Percentiles rank a stretch among this genome's conserved stretches.
phyloP scores from a whole-genome alignment of 1,284 basidiomycete genomes.

The Ceratobasidium theobromae region DNA sequence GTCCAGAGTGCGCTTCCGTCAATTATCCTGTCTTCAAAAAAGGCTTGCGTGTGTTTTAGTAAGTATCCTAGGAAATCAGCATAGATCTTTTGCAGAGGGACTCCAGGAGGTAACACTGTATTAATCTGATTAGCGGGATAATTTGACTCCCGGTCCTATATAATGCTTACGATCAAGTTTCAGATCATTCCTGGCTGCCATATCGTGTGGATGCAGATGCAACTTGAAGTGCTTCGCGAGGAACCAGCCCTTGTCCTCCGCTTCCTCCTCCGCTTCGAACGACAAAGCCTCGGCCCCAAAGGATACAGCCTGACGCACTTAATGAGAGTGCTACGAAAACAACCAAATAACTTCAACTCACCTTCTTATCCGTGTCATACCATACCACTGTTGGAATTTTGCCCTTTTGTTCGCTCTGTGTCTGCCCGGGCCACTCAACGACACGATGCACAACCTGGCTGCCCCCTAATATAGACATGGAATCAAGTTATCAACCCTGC shows the following conservation, averaged over 20 bases:
- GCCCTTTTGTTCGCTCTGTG: not conserved
- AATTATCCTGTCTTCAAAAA: slow-evolving; percentile 16
- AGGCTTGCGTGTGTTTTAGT: slow-evolving; percentile 22
- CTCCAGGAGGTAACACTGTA: slow-evolving; percentile 4
- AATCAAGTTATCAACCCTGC: too few species aligned
- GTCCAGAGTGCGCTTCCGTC: slow-evolving; percentile 23
- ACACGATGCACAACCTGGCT: slow-evolving; percentile 12
- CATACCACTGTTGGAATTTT: slow-evolving; percentile 32
- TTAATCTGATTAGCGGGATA: not conserved
- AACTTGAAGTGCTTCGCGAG: slow-evolving; percentile 33
- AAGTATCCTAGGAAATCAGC: slow-evolving; percentile 30
- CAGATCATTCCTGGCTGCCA: slow-evolving; percentile 2
- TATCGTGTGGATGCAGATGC: slow-evolving; percentile 26
- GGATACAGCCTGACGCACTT: not conserved
- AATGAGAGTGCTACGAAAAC: not conserved
- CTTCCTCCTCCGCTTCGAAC: not conserved
- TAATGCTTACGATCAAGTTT: not conserved
- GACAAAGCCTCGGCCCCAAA: slow-evolving; percentile 30
- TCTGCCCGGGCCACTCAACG: slow-evolving; percentile 31
- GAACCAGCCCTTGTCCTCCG: slow-evolving; percentile 21
- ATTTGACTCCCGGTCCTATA: too few species aligned
- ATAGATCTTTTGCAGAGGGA: slow-evolving; percentile 19
- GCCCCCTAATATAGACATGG: not conserved
- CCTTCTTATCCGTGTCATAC: slow-evolving; percentile 26
- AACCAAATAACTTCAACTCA: not conserved